Percentiles rank a stretch among this genome's conserved stretches.
Evolutionary conservation across 2,329 filamentous ascomycete species (phyloP).

Genomic region (Pestalotiopsis fici): DNA sequence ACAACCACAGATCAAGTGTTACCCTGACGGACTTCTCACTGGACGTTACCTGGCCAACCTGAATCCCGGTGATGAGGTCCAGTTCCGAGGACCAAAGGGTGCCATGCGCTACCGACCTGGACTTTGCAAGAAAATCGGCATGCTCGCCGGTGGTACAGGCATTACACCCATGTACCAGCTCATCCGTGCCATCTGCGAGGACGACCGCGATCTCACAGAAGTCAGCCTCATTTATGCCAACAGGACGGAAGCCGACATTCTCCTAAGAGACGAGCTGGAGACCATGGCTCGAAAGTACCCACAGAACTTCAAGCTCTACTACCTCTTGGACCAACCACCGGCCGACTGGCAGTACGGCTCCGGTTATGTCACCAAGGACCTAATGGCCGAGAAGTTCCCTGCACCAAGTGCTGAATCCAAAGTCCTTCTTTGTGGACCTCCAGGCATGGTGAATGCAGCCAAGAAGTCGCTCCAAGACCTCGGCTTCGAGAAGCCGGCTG

Average conservation of each 20-base stretch:
- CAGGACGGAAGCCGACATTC: constrained; percentile 58
- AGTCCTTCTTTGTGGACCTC: constrained; percentile 61
- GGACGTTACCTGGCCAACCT: constrained; percentile 48
- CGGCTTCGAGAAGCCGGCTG: constrained; percentile 52
- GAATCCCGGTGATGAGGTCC: constrained; percentile 47
- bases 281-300: constrained; percentile 50
- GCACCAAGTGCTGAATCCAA: constrained; percentile 45
- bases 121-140: constrained; percentile 47
- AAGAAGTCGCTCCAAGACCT: constrained; percentile 51
- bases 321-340: constrained; percentile 52
- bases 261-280: constrained; percentile 58
- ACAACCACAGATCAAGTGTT: constrained; percentile 40
- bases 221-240: constrained; percentile 62
- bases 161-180: constrained; percentile 63
- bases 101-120: constrained; percentile 52
- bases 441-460: constrained; percentile 58
- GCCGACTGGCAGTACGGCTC: constrained; percentile 46
- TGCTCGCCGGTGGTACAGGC: constrained; percentile 54
- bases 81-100: constrained; percentile 58
- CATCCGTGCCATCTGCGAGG: constrained; percentile 64
- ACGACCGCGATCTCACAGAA: constrained; percentile 57
- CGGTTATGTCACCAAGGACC: constrained; percentile 52
- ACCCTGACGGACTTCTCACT: constrained; percentile 52
- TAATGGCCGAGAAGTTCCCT: constrained; percentile 52
- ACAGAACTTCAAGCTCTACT: constrained; percentile 55